Evolutionary conservation across 2,329 filamentous ascomycete genomes (phyloP), one percentile per base, ranked within the genome.

Genomic region (Onygenales sp.): DNA sequence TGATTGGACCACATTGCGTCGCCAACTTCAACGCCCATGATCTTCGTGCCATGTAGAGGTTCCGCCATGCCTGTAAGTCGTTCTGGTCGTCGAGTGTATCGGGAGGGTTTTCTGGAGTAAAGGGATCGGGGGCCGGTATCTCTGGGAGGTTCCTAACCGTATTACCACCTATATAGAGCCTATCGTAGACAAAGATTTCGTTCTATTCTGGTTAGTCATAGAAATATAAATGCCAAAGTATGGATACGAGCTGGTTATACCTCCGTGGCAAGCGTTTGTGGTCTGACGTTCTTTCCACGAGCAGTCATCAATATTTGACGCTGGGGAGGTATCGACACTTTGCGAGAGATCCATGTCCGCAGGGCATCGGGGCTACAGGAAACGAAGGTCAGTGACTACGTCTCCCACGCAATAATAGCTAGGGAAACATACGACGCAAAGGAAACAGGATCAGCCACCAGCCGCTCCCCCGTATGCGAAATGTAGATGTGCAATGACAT

Each of bases 401-500:
- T 40, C 47, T 45, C 52, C 48, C 37, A 52, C 52, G 42, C 40
- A 53, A 52, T 53, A 31, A 36, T 52, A 49, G 51, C 27, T 36
- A 49, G 37, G 31, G 9, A 52, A 54, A 76, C 83, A 63, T 76
- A 89, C 86, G 85, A 86, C 62, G 80, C 78, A 71, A 92, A 87
- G 67, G 83, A 81, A 59, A 84, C 79, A 61, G 85, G 82, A 74
- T 95, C 88, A 69, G 87, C 81, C 69, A 84, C 79, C 67, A 95
- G 80, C 74, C 86, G 85, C 78, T 89, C 85, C 77, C 92, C 92
- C 72, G 87, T 90, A 75, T 95, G 91, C 79, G 89, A 90, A 68
- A 95, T 85, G 77, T 89, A 88, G 73, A 95, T 85, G 75, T 88
- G 84, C 70, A 92, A 82, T 76, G 88, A 87, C 89, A 95, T 95